Evolutionary conservation across 345 rosid species (phyloP), one percentile per base, ranked within the genome.

Genomic region (Bretschneidera sinensis): DNA sequence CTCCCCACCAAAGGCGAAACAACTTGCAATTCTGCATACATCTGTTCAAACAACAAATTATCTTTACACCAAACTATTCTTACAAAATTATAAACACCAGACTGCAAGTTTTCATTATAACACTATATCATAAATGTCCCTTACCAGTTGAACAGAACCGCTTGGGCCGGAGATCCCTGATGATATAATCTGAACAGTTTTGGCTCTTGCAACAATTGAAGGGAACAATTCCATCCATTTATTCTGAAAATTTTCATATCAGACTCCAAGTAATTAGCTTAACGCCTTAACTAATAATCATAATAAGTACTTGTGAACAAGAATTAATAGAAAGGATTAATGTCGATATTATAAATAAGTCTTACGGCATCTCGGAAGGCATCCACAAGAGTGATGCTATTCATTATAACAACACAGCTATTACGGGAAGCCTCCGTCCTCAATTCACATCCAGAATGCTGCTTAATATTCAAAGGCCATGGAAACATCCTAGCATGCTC

Each of bases 211-310:
- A 48, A 92, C 94, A 20, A 92, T 79, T n/a, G 98, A 82, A 49
- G 96, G 87, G 72, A 92, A 92, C 71, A 92, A 74, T 28, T 92
- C 97, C 68, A 75, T 76, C 98, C 98, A 92, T 71, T 87, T 89
- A 67, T 74, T 82, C 98, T 92, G 63, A 14, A n/a, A 48, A 48
- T 20, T 6, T 48, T 9, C 6, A 48, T n/a, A n/a, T n/a, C n/a
- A n/a, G n/a, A n/a, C n/a, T n/a, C n/a, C n/a, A n/a, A n/a, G n/a
- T n/a, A n/a, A n/a, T n/a, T n/a, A n/a, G n/a, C n/a, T n/a, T n/a
- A n/a, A n/a, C n/a, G n/a, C n/a, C n/a, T n/a, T n/a, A n/a, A n/a
- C n/a, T n/a, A n/a, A n/a, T n/a, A n/a, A n/a, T n/a, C n/a, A n/a
- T n/a, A n/a, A n/a, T n/a, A n/a, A n/a, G n/a, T n/a, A n/a, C n/a